Percentiles rank a stretch among this genome's conserved stretches.
phyloP scores from a whole-genome alignment of 495 filamentous ascomycete genomes.

The Chaetomidium leptoderma region DNA sequence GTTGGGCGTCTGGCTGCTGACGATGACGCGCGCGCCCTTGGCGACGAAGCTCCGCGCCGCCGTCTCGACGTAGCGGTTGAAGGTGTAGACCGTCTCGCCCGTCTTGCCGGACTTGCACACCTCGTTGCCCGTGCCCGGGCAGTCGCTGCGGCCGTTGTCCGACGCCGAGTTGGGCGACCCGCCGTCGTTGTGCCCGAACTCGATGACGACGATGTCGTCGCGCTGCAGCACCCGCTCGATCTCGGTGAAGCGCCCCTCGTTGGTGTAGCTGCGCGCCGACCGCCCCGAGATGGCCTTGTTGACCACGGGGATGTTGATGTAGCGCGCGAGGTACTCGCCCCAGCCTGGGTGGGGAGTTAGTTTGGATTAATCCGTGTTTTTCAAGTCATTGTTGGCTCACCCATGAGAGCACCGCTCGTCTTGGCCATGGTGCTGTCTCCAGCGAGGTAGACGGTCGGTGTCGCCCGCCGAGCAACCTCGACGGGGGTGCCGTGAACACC shows the following conservation, averaged over 20 bases:
- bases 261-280: conserved; percentile 56
- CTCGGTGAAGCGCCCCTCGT: conserved; percentile 56
- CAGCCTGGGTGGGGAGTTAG: conserved; percentile 41
- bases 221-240: conserved; percentile 45
- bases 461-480: conserved; percentile 18
- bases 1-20: conserved; percentile 59
- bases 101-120: conserved; percentile 50
- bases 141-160: conserved; percentile 60
- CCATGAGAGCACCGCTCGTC: conserved; percentile 19
- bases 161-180: conserved; percentile 48
- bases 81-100: conserved; percentile 53
- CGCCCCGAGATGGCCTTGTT: conserved; percentile 59
- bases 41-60: conserved; percentile 48
- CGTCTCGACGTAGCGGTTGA: conserved; percentile 53
- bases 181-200: conserved; percentile 65
- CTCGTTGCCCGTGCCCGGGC: conserved; percentile 50
- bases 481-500: conserved; percentile 14
- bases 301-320: conserved; percentile 44
- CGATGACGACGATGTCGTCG: conserved; percentile 58
- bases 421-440: conserved; percentile 57
- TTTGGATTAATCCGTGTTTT: conserved; percentile 10
- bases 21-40: conserved; percentile 61
- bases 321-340: conserved; percentile 54
- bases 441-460: conserved; percentile 47
- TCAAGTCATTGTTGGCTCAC: neutral